These are phyloP conservation scores for Penicillium sp. DNA, from an alignment of 2,329 filamentous ascomycete species.

Conservation along the genomic window DNA sequence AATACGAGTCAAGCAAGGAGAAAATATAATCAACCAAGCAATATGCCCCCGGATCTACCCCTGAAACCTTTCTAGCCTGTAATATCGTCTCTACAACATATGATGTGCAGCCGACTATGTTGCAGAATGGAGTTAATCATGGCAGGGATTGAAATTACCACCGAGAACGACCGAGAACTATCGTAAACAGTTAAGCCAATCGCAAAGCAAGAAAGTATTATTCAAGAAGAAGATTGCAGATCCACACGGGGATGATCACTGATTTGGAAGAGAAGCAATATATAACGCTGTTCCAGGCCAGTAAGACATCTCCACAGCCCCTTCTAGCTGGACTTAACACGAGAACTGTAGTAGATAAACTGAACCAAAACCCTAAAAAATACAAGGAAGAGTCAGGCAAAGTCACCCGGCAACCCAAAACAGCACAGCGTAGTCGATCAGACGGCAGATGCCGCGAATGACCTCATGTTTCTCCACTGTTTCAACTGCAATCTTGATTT, in stretches of 20 bases:
- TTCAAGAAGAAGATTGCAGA: background rate
- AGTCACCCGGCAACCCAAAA: background rate
- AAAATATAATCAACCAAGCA: background rate
- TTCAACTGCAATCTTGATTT: slow-evolving; percentile 22
- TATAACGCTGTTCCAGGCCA: background rate
- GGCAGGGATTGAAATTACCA: background rate
- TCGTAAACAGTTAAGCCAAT: background rate
- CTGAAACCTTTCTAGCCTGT: background rate
- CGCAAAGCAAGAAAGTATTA: background rate
- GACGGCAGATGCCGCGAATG: slow-evolving; percentile 24
- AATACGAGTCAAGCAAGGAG: background rate
- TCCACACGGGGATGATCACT: slow-evolving; percentile 3
- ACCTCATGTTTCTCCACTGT: slow-evolving; percentile 19
- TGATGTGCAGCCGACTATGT: background rate
- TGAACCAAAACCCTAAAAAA: background rate
- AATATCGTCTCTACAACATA: background rate
- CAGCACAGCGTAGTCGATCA: slow-evolving; percentile 8
- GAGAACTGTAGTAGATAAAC: background rate
- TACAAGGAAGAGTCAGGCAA: background rate
- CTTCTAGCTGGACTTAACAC: background rate
- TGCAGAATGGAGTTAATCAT: background rate
- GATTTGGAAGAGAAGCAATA: background rate
- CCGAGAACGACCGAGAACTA: background rate
- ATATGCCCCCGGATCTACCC: background rate
- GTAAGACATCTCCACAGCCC: background rate